Percentiles rank a stretch among this genome's conserved stretches.
These are phyloP conservation scores for Pichia sp. DNA, from an alignment of 1,139 yeast species.

Conservation along the genomic window DNA sequence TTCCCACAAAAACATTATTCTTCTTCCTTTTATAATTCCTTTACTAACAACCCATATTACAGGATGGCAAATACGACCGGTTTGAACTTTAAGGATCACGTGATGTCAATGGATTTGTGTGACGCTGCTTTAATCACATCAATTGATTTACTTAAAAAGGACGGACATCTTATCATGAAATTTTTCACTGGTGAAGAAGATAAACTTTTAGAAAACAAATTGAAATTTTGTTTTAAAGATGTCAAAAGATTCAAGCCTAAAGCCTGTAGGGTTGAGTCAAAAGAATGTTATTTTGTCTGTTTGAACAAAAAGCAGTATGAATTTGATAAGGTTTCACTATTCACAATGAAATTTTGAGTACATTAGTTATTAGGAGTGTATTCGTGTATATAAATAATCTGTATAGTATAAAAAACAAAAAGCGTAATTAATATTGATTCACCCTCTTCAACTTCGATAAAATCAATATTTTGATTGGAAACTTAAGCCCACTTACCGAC, in stretches of 20 bases:
- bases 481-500: conserved; percentile 79
- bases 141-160: conserved; percentile 55
- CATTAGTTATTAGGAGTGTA: not conserved
- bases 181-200: conserved; percentile 68
- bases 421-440: no score
- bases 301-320: conserved; percentile 33
- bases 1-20: conserved; percentile 39
- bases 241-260: conserved; percentile 54
- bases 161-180: conserved; percentile 71
- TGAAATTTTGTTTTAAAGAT: conserved; percentile 47
- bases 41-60: conserved; percentile 66
- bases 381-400: no score
- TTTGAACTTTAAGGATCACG: conserved; percentile 52
- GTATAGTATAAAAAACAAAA: no score
- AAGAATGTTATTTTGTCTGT: conserved; percentile 70
- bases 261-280: conserved; percentile 53
- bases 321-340: conserved; percentile 42
- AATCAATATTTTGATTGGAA: no score
- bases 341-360: conserved; percentile 16
- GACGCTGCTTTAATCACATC: conserved; percentile 83
- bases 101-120: conserved; percentile 67
- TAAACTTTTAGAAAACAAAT: conserved; percentile 43
- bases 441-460: no score
- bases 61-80: conserved; percentile 78
- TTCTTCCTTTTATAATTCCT: conserved; percentile 58